phyloP scores from a whole-genome alignment of 768 basidiomycete species.

The Goffeauzyma gilvescens region DNA sequence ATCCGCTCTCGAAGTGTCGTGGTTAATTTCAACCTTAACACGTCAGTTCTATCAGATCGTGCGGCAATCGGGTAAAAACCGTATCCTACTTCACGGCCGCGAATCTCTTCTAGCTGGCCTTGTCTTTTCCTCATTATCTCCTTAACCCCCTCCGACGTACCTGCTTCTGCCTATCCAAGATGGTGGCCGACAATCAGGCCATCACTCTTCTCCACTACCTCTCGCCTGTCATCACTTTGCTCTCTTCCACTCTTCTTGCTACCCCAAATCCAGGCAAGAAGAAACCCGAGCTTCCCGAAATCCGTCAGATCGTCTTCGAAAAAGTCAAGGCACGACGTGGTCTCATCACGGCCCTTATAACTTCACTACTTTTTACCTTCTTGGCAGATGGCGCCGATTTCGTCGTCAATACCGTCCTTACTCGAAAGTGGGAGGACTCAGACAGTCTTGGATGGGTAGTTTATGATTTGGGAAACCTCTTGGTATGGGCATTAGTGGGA shows the following conservation, averaged over 20 bases:
- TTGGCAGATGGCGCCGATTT: conserved; percentile 60
- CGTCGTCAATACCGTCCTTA: conserved; percentile 45
- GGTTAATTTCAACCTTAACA: too few relatives aligned
- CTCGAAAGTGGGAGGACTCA: conserved; percentile 43
- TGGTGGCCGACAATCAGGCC: too few relatives aligned
- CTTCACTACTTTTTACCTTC: conserved; percentile 52
- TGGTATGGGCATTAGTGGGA: conserved; percentile 16
- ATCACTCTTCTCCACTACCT: conserved; percentile 16
- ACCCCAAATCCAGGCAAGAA: too few relatives aligned
- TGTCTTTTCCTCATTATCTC: too few relatives aligned
- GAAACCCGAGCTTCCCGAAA: conserved; percentile 16
- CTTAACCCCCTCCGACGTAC: too few relatives aligned
- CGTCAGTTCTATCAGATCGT: too few relatives aligned
- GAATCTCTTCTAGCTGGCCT: too few relatives aligned
- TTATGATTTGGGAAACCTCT: conserved; percentile 19
- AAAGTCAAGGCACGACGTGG: conserved; percentile 54
- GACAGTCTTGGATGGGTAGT: conserved; percentile 7
- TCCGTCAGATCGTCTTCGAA: conserved; percentile 35
- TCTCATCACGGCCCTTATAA: conserved; percentile 52
- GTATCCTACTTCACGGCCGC: too few relatives aligned
- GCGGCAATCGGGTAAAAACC: too few relatives aligned
- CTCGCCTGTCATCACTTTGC: conserved; percentile 17
- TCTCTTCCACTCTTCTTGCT: conserved; percentile 15
- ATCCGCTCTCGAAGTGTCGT: too few relatives aligned
- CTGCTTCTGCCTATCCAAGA: too few relatives aligned